Evolutionary conservation across 345 rosid genomes (phyloP).

Genomic region (Nasturtium officinale): DNA sequence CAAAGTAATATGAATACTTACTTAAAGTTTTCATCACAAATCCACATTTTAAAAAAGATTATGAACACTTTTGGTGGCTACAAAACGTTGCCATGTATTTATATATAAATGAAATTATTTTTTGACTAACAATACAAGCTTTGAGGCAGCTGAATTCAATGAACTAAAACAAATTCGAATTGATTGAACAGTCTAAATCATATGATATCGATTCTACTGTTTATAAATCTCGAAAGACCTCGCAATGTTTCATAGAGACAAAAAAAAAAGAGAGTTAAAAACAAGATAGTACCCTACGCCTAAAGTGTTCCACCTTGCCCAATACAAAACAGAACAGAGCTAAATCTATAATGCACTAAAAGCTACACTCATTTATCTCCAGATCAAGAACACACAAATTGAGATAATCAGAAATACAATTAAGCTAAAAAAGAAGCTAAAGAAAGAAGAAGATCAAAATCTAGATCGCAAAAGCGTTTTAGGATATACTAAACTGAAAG

Average conservation of each 20-base stretch:
- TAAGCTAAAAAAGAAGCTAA: background rate
- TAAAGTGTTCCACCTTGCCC: background rate
- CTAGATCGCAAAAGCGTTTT: slow-evolving; percentile 5
- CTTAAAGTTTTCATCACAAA: background rate
- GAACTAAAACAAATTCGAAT: background rate
- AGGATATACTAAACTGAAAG: slow-evolving; percentile 61
- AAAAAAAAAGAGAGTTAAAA: background rate
- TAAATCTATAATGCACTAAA: slow-evolving; percentile 22
- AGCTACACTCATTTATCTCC: slow-evolving; percentile 16
- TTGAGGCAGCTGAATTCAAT: background rate
- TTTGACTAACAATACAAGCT: background rate
- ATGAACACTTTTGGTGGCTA: background rate
- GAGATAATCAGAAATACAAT: background rate
- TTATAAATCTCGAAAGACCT: background rate
- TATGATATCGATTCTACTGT: background rate
- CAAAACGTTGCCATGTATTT: slow-evolving; percentile 5
- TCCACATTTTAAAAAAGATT: background rate
- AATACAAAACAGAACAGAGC: slow-evolving; percentile 5
- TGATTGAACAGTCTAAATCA: background rate
- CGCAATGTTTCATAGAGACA: background rate
- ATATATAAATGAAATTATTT: background rate
- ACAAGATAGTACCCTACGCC: background rate
- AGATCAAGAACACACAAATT: slow-evolving; percentile 14
- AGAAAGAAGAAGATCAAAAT: background rate
- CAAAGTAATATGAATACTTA: background rate